Evolutionary conservation across 2,329 filamentous ascomycete species (phyloP).

Genomic region (Leptographium wingfieldii): DNA sequence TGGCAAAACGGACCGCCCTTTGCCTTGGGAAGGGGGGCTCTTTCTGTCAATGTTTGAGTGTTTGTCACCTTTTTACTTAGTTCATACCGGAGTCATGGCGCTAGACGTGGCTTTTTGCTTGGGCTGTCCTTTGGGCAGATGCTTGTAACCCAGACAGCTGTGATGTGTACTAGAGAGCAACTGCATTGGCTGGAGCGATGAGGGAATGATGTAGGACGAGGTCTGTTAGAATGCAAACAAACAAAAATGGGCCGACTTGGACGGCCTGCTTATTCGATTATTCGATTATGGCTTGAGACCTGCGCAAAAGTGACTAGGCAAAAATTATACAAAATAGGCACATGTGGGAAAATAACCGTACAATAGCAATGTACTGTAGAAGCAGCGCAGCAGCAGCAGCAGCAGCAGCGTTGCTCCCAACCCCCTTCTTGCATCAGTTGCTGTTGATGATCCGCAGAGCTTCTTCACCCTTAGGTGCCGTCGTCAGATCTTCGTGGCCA

Average conservation of each 20-base stretch:
- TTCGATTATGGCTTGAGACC: neutral
- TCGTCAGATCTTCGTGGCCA: constrained; percentile 74
- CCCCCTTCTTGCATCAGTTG: neutral
- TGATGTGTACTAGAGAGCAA: neutral
- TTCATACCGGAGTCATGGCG: neutral
- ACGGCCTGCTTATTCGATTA: neutral
- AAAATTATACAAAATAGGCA: neutral
- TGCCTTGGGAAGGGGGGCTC: neutral
- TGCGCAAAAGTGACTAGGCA: neutral
- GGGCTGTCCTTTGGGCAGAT: neutral
- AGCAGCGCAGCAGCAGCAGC: too few species aligned
- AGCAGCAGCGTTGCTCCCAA: neutral
- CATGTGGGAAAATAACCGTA: neutral
- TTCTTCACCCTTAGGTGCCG: constrained; percentile 63
- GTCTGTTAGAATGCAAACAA: constrained; percentile 3
- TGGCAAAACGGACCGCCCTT: neutral
- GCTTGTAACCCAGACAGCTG: too few species aligned
- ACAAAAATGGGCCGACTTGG: neutral
- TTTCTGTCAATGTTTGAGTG: neutral
- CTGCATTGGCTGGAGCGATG: neutral
- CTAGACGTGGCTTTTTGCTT: neutral
- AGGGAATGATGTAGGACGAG: neutral
- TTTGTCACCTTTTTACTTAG: neutral
- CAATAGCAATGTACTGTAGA: too few species aligned
- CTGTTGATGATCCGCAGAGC: constrained; percentile 49